phyloP scores from a whole-genome alignment of 1,284 basidiomycete species.

The Pseudozyma sp. region DNA sequence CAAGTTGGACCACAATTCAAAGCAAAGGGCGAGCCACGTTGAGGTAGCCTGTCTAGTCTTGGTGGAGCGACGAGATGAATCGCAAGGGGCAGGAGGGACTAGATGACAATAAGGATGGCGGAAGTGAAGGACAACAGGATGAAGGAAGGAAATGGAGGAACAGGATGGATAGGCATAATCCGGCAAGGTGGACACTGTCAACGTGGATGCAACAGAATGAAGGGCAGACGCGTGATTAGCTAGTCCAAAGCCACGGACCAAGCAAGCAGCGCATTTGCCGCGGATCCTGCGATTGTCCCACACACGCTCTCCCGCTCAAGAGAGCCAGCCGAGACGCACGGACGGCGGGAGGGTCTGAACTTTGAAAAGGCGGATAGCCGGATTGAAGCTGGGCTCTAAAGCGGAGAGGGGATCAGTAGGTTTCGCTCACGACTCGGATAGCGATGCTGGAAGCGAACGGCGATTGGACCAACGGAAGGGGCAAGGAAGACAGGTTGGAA shows the following conservation, averaged over 20 bases:
- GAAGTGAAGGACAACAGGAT: neutral
- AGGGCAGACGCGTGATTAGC: conserved; percentile 11
- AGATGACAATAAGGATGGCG: neutral
- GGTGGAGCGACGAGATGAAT: conserved; percentile 30
- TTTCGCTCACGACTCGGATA: neutral
- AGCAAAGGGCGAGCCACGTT: conserved; percentile 17
- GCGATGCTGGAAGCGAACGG: conserved; percentile 1
- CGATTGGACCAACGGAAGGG: conserved; percentile 1
- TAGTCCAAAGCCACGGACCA: neutral
- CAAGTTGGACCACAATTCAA: too few relatives aligned
- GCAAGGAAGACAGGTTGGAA: neutral
- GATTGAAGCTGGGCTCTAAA: neutral
- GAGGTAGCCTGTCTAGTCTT: conserved; percentile 19
- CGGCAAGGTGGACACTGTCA: neutral
- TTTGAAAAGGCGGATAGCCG: conserved; percentile 4
- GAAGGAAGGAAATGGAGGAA: neutral
- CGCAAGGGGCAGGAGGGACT: neutral
- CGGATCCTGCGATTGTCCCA: neutral
- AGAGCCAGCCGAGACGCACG: neutral
- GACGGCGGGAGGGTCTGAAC: neutral
- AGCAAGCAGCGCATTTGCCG: conserved; percentile 7
- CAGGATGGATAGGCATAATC: neutral
- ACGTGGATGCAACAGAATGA: conserved; percentile 1
- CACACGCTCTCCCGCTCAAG: neutral
- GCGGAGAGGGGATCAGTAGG: neutral